Conservation (phyloP, 2,329 filamentous ascomycete species). For the Fusarium neocosmosporiellum region DNA sequence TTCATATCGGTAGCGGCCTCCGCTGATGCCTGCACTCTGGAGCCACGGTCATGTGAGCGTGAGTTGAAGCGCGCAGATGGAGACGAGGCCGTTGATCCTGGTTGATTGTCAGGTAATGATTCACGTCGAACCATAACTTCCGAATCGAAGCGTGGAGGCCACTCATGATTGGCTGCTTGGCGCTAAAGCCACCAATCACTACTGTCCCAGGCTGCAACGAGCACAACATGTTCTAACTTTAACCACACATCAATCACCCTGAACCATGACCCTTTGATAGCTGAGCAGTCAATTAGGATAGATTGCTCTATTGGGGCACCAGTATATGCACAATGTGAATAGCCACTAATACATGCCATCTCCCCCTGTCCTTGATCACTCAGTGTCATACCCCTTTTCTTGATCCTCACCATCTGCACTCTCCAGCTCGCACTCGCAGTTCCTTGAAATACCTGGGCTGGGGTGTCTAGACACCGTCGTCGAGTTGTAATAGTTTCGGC, state of each 20-base stretch:
- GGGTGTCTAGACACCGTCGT: accelerated
- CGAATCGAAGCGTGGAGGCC: background rate
- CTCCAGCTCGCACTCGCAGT: background rate
- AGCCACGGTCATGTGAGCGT: slow-evolving; percentile 4
- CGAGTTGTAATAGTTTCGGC: background rate
- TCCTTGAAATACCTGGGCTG: background rate
- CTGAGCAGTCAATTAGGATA: background rate
- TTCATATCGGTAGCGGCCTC: slow-evolving; percentile 3
- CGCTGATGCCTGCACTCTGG: slow-evolving; percentile 1
- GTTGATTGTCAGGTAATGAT: background rate
- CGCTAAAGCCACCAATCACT: slow-evolving; percentile 2
- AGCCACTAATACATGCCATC: background rate
- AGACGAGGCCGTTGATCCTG: background rate
- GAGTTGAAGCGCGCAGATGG: background rate
- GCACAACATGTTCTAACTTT: background rate
- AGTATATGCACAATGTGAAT: background rate
- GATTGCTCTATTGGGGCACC: background rate
- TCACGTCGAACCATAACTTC: background rate
- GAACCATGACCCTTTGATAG: background rate
- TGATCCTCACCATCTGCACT: background rate
- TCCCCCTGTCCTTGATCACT: background rate
- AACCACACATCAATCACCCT: background rate
- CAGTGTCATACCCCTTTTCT: background rate
- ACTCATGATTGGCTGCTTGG: slow-evolving; percentile 21
- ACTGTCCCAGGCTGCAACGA: background rate